phyloP scores from a whole-genome alignment of 2,329 filamentous ascomycete species.

The Aphanocladium album region DNA sequence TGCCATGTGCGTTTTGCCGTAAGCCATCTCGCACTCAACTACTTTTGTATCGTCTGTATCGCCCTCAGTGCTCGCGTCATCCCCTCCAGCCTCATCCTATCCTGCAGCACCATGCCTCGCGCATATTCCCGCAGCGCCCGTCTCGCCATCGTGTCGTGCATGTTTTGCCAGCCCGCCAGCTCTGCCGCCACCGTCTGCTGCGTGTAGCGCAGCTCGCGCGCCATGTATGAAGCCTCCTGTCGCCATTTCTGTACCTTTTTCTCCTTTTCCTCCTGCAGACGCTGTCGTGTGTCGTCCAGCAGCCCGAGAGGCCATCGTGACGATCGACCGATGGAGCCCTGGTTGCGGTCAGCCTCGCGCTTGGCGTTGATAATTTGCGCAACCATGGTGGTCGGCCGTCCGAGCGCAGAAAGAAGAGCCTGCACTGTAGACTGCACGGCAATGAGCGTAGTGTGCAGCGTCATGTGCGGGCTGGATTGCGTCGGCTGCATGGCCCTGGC shows the following conservation, averaged over 20 bases:
- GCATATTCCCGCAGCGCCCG: slow-evolving; percentile 73
- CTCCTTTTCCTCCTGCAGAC: slow-evolving; percentile 78
- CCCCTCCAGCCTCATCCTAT: slow-evolving; percentile 72
- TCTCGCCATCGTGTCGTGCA: slow-evolving; percentile 72
- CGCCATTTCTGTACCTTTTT: slow-evolving; percentile 68
- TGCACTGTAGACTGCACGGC: slow-evolving; percentile 80
- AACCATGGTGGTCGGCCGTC: slow-evolving; percentile 74
- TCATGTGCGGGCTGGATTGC: slow-evolving; percentile 67
- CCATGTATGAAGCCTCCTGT: slow-evolving; percentile 67
- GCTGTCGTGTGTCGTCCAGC: slow-evolving; percentile 80
- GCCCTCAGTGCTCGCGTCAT: slow-evolving; percentile 74
- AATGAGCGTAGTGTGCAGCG: slow-evolving; percentile 70
- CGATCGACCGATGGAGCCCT: slow-evolving; percentile 66
- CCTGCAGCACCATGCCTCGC: slow-evolving; percentile 70
- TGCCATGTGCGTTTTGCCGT: too few relatives aligned
- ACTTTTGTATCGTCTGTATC: slow-evolving; percentile 35
- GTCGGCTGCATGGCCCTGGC: slow-evolving; percentile 58
- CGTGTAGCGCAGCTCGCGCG: slow-evolving; percentile 80
- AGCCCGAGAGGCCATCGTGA: slow-evolving; percentile 77
- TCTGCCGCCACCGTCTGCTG: slow-evolving; percentile 91
- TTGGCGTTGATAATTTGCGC: slow-evolving; percentile 68
- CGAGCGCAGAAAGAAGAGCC: slow-evolving; percentile 73
- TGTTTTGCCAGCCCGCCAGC: slow-evolving; percentile 88
- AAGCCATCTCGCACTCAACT: too few relatives aligned
- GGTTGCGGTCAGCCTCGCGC: slow-evolving; percentile 72